phyloP scores from a whole-genome alignment of 2,329 filamentous ascomycete genomes.

The Fusarium siculi region DNA sequence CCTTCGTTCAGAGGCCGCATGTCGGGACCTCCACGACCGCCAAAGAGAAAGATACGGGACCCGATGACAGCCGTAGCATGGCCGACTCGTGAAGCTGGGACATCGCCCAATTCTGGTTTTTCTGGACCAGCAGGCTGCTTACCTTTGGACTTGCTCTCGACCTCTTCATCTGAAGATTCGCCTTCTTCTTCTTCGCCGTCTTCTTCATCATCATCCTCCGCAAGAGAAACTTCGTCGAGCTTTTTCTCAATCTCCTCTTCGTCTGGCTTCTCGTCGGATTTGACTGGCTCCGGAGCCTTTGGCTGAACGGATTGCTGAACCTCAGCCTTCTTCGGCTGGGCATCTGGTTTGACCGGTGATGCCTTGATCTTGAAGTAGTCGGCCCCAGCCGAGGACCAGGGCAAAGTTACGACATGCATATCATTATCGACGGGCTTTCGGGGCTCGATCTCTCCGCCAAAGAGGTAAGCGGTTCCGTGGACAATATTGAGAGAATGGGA shows the following conservation, averaged over 20 bases:
- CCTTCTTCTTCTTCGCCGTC: slow-evolving; percentile 31
- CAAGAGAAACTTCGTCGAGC: slow-evolving; percentile 56
- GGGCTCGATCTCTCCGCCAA: slow-evolving; percentile 78
- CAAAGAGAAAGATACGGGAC: slow-evolving; percentile 81
- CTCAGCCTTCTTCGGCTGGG: slow-evolving; percentile 26
- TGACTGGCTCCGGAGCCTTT: slow-evolving; percentile 33
- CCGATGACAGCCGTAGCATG: slow-evolving; percentile 76
- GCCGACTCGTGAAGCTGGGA: slow-evolving; percentile 77
- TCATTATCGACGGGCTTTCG: slow-evolving; percentile 77
- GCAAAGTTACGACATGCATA: slow-evolving; percentile 73
- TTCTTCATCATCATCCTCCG: slow-evolving; percentile 8
- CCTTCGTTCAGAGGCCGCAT: slow-evolving; percentile 78
- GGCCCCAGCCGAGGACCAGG: slow-evolving; percentile 65
- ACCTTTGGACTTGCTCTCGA: slow-evolving; percentile 52
- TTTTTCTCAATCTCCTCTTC: slow-evolving; percentile 46
- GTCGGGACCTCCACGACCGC: slow-evolving; percentile 76
- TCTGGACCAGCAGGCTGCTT: slow-evolving; percentile 49
- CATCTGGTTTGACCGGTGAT: slow-evolving; percentile 52
- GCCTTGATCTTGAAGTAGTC: slow-evolving; percentile 70
- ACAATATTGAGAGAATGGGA: slow-evolving; percentile 77
- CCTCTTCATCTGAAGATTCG: slow-evolving; percentile 27
- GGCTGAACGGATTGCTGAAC: slow-evolving; percentile 14
- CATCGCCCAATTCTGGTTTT: slow-evolving; percentile 50
- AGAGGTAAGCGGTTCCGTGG: slow-evolving; percentile 69
- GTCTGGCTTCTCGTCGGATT: slow-evolving; percentile 36